Percentiles rank a stretch among this genome's conserved stretches.
Evolutionary conservation across 257 asterid species (phyloP).

Genomic region (Plantago major): DNA sequence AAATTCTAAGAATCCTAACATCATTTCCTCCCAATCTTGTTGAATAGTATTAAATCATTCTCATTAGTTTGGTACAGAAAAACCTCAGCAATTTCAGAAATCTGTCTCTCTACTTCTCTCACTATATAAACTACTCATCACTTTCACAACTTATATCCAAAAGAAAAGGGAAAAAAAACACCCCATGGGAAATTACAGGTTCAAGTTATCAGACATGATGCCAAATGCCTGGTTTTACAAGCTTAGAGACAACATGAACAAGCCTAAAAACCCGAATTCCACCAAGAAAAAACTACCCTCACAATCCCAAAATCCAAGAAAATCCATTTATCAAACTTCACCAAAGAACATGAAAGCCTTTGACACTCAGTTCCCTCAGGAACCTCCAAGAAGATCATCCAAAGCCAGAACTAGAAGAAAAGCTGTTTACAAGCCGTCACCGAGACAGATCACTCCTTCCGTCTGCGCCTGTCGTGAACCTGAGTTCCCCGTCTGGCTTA

Average conservation of each 20-base stretch:
- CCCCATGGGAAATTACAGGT: slow-evolving; percentile 74
- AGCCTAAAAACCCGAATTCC: slow-evolving; percentile 33
- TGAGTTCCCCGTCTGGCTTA: slow-evolving; percentile 21
- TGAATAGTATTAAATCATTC: slow-evolving; percentile 14
- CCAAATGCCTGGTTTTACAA: slow-evolving; percentile 97
- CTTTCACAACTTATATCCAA: slow-evolving; percentile 5
- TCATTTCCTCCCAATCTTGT: slow-evolving; percentile 16
- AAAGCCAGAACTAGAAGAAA: slow-evolving; percentile 45
- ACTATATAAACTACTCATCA: slow-evolving; percentile 13
- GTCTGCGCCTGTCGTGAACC: slow-evolving; percentile 9
- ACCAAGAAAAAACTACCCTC: slow-evolving; percentile 35
- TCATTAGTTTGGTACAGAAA: slow-evolving; percentile 4
- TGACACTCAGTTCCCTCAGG: slow-evolving; percentile 33
- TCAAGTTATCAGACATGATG: slow-evolving; percentile 80
- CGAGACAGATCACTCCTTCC: slow-evolving; percentile 26
- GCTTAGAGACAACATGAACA: slow-evolving; percentile 86
- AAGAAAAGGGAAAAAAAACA: background rate
- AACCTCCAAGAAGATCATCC: slow-evolving; percentile 50
- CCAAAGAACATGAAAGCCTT: slow-evolving; percentile 27
- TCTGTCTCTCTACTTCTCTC: background rate
- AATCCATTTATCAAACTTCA: slow-evolving; percentile 40
- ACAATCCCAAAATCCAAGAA: slow-evolving; percentile 28
- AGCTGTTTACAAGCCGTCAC: slow-evolving; percentile 74
- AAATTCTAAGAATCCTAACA: slow-evolving; percentile 2
- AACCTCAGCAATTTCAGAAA: slow-evolving; percentile 2